Conservation (phyloP, 2,329 filamentous ascomycete species). For the Fusarium pseudonygamai region DNA sequence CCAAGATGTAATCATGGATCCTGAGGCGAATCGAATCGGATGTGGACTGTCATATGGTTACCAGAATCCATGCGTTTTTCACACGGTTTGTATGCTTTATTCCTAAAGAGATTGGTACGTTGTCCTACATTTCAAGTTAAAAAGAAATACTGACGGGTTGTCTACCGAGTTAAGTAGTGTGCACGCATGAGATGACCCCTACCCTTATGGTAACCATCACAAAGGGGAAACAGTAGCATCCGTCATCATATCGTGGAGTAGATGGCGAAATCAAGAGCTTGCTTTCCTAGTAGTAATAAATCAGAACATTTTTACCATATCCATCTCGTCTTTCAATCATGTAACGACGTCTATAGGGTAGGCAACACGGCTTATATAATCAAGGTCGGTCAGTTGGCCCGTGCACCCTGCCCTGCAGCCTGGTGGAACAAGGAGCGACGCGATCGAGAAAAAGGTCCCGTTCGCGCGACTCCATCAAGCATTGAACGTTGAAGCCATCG, state of each 20-base stretch:
- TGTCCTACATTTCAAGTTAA: neutral
- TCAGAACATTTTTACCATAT: neutral
- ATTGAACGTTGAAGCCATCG: conserved; percentile 36
- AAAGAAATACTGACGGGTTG: neutral
- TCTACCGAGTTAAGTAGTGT: neutral
- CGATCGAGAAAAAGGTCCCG: conserved; percentile 46
- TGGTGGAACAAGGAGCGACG: conserved; percentile 40
- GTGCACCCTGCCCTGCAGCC: conserved; percentile 31
- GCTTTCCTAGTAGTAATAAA: neutral
- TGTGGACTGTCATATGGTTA: neutral
- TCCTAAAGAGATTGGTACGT: neutral
- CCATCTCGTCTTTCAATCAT: neutral
- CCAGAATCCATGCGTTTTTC: neutral
- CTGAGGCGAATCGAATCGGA: neutral
- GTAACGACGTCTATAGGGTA: conserved; percentile 26
- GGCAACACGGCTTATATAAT: conserved; percentile 31
- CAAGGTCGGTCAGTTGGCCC: neutral
- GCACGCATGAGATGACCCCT: neutral
- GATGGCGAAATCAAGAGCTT: neutral
- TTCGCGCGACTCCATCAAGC: conserved; percentile 44
- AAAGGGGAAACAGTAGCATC: neutral
- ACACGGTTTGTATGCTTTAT: neutral
- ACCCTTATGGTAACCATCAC: neutral
- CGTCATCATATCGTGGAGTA: neutral
- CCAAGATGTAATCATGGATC: neutral